Percentiles rank a stretch among this genome's conserved stretches.
Evolutionary conservation across 768 basidiomycete genomes (phyloP).

Genomic region (Lyophyllum atratum): DNA sequence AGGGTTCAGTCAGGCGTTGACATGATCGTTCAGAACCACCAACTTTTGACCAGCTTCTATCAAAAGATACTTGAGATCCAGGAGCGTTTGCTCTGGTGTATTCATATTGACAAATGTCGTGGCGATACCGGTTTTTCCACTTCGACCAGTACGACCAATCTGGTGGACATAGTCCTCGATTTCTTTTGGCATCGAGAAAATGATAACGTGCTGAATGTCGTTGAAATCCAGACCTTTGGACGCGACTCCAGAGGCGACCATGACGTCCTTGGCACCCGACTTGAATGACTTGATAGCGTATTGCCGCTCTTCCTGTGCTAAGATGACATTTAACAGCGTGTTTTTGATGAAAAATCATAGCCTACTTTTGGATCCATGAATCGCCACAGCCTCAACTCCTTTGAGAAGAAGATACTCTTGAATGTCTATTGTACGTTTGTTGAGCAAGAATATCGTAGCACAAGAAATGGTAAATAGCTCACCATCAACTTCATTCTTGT

Average conservation of each 20-base stretch:
- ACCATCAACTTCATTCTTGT: slow-evolving; percentile 99
- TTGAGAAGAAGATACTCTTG: slow-evolving; percentile 97
- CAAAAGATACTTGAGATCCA: slow-evolving; percentile 95
- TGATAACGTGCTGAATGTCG: slow-evolving; percentile 99
- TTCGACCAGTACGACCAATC: slow-evolving; percentile 96
- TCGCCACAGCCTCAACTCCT: slow-evolving; percentile 97
- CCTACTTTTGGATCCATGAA: slow-evolving; percentile 96
- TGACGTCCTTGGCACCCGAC: slow-evolving; percentile 95
- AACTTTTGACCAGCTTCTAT: slow-evolving; percentile 98
- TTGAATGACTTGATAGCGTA: slow-evolving; percentile 99
- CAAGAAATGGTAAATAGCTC: slow-evolving; percentile 18
- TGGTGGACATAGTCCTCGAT: slow-evolving; percentile 99
- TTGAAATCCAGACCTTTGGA: slow-evolving; percentile 99
- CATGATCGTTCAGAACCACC: slow-evolving; percentile 25
- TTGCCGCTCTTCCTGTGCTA: slow-evolving; percentile 97
- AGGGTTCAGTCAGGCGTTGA: slow-evolving; percentile 9
- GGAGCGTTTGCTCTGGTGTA: slow-evolving; percentile 91
- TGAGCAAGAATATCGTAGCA: not conserved
- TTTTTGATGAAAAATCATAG: not conserved
- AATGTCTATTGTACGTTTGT: slow-evolving; percentile 64
- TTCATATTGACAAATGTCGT: slow-evolving; percentile 99
- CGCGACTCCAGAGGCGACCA: slow-evolving; percentile 98
- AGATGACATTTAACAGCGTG: slow-evolving; percentile 3
- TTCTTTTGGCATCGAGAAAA: slow-evolving; percentile 99
- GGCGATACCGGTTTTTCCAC: slow-evolving; percentile 97